Evolutionary conservation across 2,329 filamentous ascomycete genomes (phyloP).

Genomic region (Fusarium mundagurra): DNA sequence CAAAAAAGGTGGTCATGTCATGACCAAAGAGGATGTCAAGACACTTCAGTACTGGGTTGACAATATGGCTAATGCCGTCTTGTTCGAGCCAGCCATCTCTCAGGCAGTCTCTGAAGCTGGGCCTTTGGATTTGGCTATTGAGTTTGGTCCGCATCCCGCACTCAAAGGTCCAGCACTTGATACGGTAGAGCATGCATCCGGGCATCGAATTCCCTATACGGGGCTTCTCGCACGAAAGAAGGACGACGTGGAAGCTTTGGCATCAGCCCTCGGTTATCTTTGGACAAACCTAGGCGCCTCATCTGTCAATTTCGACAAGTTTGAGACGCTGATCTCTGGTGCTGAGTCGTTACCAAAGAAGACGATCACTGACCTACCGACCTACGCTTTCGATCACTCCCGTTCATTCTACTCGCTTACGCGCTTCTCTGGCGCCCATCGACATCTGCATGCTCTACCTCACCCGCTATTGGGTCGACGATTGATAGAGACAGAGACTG

Average conservation of each 20-base stretch:
- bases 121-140: neutral
- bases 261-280: neutral
- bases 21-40: neutral
- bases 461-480: neutral
- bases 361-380: neutral
- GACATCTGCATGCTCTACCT: neutral
- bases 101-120: neutral
- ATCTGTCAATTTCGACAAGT: neutral
- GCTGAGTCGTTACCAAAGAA: neutral
- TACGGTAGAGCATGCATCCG: neutral
- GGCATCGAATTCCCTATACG: neutral
- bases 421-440: neutral
- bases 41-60: neutral
- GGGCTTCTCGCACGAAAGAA: neutral
- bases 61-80: slow-evolving; percentile 1
- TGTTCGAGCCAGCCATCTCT: neutral
- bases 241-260: neutral
- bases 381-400: neutral
- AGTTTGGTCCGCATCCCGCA: slow-evolving; percentile 5
- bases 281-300: neutral
- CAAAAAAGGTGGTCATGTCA: neutral
- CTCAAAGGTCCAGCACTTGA: neutral
- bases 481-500: neutral
- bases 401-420: neutral
- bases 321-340: neutral